Conservation (phyloP, 1,284 basidiomycete genomes). For the Cutaneotrichosporon dermatis region DNA sequence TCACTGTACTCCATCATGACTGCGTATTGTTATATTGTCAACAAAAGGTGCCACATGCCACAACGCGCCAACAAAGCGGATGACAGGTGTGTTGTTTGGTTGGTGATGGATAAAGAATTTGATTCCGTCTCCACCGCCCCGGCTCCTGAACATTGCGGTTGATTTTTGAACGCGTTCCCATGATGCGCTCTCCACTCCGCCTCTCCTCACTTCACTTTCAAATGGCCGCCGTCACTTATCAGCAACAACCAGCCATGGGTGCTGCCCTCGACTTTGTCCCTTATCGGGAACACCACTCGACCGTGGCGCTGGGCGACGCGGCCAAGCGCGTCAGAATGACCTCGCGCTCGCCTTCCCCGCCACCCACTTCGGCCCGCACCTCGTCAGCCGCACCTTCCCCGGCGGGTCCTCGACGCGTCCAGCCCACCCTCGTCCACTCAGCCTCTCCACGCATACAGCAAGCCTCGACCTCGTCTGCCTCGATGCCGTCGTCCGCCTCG, state of each 20-base stretch:
- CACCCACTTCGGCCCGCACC: not conserved
- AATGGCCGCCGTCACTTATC: not conserved
- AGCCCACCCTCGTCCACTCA: not conserved
- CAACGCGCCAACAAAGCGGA: too few relatives aligned
- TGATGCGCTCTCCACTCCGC: too few relatives aligned
- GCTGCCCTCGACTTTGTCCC: constrained; percentile 9
- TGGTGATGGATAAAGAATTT: not conserved
- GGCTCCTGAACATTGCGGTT: too few relatives aligned
- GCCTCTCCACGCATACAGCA: not conserved
- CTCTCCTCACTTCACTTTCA: too few relatives aligned
- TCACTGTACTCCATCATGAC: not conserved
- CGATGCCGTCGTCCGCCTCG: not conserved
- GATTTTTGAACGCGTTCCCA: not conserved
- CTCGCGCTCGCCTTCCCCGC: constrained; percentile 8
- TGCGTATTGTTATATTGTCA: not conserved
- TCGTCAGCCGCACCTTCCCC: not conserved
- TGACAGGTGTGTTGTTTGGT: too few relatives aligned
- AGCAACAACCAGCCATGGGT: not conserved
- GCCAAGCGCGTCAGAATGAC: constrained; percentile 4
- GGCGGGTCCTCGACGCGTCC: not conserved
- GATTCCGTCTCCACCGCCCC: not conserved
- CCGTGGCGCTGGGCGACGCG: not conserved
- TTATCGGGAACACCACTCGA: not conserved
- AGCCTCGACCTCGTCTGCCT: too few relatives aligned
- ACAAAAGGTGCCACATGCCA: too few relatives aligned